Conservation (phyloP, 2,329 filamentous ascomycete species). For the Fusarium aywerte region DNA sequence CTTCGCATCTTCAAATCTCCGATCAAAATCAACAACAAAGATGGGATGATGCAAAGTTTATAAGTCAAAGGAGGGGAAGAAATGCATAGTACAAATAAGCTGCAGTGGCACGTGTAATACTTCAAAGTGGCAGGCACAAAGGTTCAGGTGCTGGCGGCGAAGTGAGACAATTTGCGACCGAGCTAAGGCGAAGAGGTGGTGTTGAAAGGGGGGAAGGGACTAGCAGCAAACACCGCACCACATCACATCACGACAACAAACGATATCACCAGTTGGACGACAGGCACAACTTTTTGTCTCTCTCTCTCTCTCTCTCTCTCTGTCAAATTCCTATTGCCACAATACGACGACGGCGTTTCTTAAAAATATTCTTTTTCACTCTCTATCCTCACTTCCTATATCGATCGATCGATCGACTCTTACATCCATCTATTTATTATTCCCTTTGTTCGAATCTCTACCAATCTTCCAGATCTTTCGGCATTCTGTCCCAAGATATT, state of each 20-base stretch:
- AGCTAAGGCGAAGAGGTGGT: constrained; percentile 15
- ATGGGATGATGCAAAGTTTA: constrained; percentile 4
- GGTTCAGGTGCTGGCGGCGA: constrained; percentile 30
- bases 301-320: neutral
- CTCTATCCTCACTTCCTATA: neutral
- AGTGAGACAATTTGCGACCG: constrained; percentile 27
- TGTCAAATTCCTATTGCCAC: neutral
- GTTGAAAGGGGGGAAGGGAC: constrained; percentile 14
- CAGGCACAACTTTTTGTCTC: neutral
- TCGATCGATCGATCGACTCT: neutral
- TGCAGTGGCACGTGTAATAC: constrained; percentile 5
- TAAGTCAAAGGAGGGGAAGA: neutral
- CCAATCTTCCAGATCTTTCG: neutral
- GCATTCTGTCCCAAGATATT: neutral
- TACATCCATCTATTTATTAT: neutral
- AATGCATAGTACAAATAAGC: neutral
- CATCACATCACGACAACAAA: constrained; percentile 24
- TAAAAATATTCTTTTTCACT: neutral
- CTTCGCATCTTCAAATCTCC: constrained; percentile 1
- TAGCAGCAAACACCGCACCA: neutral
- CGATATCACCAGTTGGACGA: constrained; percentile 4
- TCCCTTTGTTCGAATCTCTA: constrained; percentile 15
- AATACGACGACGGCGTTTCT: constrained; percentile 8
- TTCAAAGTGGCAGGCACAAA: constrained; percentile 8
- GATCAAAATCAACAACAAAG: neutral